Conservation (phyloP, 768 basidiomycete genomes). For the Epithele typhae region DNA sequence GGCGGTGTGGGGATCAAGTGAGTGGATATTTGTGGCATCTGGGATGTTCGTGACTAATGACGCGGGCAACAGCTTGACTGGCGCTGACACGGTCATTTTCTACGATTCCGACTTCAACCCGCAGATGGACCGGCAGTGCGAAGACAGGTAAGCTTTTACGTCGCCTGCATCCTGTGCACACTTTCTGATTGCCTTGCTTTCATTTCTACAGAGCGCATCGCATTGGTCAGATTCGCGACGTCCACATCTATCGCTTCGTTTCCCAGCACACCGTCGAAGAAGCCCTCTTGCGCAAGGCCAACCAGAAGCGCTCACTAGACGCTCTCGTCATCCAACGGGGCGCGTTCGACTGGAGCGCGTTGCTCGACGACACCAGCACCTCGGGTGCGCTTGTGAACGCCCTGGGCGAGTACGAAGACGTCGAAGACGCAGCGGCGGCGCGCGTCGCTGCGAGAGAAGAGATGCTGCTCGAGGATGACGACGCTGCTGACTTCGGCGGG, state of each 20-base stretch:
- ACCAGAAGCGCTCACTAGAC: constrained; percentile 92
- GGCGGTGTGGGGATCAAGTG: constrained; percentile 95
- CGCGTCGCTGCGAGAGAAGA: constrained; percentile 72
- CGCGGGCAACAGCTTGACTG: constrained; percentile 54
- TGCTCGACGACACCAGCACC: constrained; percentile 53
- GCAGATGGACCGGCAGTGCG: constrained; percentile 96
- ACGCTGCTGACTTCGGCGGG: constrained; percentile 75
- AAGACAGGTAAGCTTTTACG: constrained; percentile 65
- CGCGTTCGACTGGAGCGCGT: constrained; percentile 89
- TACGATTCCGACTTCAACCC: constrained; percentile 98
- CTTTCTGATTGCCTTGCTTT: not conserved
- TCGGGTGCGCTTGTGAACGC: constrained; percentile 61
- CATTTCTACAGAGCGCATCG: constrained; percentile 71
- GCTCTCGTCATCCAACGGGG: constrained; percentile 90
- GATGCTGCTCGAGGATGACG: constrained; percentile 67
- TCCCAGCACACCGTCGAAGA: constrained; percentile 91
- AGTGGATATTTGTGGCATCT: no score
- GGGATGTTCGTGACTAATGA: no score
- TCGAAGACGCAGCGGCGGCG: constrained; percentile 82
- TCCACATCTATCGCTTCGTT: constrained; percentile 94
- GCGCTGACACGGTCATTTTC: constrained; percentile 94
- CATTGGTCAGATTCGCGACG: constrained; percentile 96
- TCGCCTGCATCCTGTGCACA: not conserved
- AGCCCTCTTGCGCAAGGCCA: constrained; percentile 94
- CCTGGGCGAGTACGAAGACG: constrained; percentile 83